Base-by-base conservation (phyloP, 441 rosid species). In the Corymbia citriodora region DNA sequence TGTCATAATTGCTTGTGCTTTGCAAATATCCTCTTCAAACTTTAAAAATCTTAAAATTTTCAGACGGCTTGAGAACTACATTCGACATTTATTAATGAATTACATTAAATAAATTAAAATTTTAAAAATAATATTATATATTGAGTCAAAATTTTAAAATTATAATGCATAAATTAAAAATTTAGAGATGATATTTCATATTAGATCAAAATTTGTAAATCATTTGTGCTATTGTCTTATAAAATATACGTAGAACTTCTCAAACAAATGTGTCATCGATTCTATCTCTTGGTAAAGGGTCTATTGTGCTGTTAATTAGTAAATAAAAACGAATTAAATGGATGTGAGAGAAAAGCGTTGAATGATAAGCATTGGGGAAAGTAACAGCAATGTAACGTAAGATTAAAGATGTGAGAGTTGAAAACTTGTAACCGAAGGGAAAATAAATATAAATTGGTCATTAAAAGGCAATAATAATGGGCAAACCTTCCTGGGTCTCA, bases 91-190 rank as follows among this genome's bases (percentile, higher is more conserved):
- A 40, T 40, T 40, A 40, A 40, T 40, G 40, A 3, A 40, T 40
- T 4, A 40, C 5, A 40, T 40, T 40, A 40, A 17, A 55, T 8
- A 55, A 18, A 17, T 55, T 55, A 8, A 3, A 55, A 55, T 0
- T 19, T 8, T 19, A 1, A 1, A 9, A 8, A 55, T 1, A 10
- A 8, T 4, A 55, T 55, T 55, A 9, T 4, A 3, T 21, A 19
- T 55, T 55, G 23, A 10, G 19, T 6, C 10, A 55, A 52, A 55
- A 2, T 55, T 55, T 55, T 40, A 6, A 5, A 40, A 40, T 5
- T 40, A 40, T 40, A 40, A 40, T 40, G 5, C 6, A 40, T 40
- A 40, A 40, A 40, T 40, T 40, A 40, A 40, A 40, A 40, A 40
- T 40, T 40, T 40, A 40, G 6, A 5, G 45, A 40, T 40, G 45